These are phyloP conservation scores for Oryza officinalis DNA, from an alignment of 176 grass and related monocot genomes.

Conservation along the genomic window DNA sequence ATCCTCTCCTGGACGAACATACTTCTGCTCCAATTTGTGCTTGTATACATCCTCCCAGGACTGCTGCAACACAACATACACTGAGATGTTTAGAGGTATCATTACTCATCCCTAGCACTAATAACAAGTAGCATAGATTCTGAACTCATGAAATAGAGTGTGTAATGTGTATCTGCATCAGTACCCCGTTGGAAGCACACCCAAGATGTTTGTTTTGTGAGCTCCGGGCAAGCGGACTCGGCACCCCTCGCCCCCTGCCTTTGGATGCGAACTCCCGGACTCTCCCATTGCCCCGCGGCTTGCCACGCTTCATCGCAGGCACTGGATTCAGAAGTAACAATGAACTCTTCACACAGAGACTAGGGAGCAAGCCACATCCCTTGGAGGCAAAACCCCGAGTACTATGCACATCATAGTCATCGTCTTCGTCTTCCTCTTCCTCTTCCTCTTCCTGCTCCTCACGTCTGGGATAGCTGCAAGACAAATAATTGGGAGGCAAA, in stretches of 20 bases:
- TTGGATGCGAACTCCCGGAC: constrained; percentile 18
- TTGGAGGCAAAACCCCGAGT: constrained; percentile 60
- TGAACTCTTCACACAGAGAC: constrained; percentile 73
- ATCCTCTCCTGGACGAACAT: constrained; percentile 53
- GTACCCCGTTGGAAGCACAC: constrained; percentile 54
- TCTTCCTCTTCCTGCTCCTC: constrained; percentile 36
- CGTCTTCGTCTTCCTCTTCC: constrained; percentile 55
- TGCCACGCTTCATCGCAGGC: constrained; percentile 59
- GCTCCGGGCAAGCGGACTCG: constrained; percentile 58
- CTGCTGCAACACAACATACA: constrained; percentile 51
- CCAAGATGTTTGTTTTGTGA: constrained; percentile 53
- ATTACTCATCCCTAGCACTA: not conserved
- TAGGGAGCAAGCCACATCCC: constrained; percentile 85
- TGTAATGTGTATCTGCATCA: not conserved
- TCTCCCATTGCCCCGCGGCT: not conserved
- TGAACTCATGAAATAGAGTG: constrained; percentile 14
- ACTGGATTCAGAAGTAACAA: constrained; percentile 80
- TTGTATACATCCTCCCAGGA: constrained; percentile 89
- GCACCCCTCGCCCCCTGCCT: constrained; percentile 22
- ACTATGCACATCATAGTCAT: constrained; percentile 56
- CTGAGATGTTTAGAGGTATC: constrained; percentile 17
- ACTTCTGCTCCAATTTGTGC: constrained; percentile 71
- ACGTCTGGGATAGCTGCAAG: constrained; percentile 43
- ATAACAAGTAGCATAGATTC: constrained; percentile 4
- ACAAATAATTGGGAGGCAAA: constrained; percentile 60